Evolutionary conservation across 768 basidiomycete genomes (phyloP), one percentile per base, ranked within the genome.

Genomic region (Phylloporus sp.): DNA sequence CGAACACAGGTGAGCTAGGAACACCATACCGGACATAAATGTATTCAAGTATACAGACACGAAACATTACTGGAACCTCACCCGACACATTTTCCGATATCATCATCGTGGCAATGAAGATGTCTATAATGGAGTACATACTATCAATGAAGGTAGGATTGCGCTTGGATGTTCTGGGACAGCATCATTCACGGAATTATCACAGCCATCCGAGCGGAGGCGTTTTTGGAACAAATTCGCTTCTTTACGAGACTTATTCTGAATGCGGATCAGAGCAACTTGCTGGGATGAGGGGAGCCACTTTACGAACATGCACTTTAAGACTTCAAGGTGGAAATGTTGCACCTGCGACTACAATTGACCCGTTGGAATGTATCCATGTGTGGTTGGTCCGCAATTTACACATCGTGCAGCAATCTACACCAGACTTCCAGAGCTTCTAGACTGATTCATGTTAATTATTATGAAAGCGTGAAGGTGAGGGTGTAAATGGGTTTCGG

Each of bases 81-180:
- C 78, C 18, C 57, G 55, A 29, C 70, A 77, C 53, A 77, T 78
- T 49, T 76, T 76, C 66, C 32, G 32, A 34, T 34, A 34, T 15
- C 9, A 39, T 39, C 38, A 39, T 23, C 20, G 5, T 16, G 12
- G n/a, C 22, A 15, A 8, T 15, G 4, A 15, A 4, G 38, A 39
- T 39, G 8, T 32, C 15, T 22, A 23, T 39, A 16, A 39, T 6
- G 38, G 38, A 23, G 23, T 23, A 8, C 38, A 23, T 11, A 39
- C 38, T 11, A 11, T 39, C 20, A 23, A 22, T 23, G 38, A 39
- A 39, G 38, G 38, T 39, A 10, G 13, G 38, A 22, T 4, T 22
- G 38, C 18, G 6, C n/a, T 11, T 22, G 16, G 1, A 15, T 32
- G 5, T 32, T 10, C 8, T 15, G 2, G 4, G 11, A 12, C 9